Conservation (phyloP, 768 basidiomycete species). For the Auricularia sp. region DNA sequence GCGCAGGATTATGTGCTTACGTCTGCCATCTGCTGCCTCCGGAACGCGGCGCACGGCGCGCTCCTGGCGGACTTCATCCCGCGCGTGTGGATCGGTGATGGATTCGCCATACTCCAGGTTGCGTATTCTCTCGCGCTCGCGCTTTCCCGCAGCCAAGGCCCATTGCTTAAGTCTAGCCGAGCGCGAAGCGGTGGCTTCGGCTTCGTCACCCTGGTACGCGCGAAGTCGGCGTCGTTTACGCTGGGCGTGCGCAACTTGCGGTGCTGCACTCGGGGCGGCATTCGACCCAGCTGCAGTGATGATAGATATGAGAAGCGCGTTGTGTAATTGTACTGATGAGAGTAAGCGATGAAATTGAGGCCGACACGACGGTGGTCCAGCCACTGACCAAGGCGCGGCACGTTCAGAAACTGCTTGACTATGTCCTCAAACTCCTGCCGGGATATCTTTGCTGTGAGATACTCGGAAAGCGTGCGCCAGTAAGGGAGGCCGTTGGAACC, state of each 20-base stretch:
- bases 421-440: constrained; percentile 68
- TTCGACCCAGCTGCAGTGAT: constrained; percentile 69
- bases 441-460: constrained; percentile 57
- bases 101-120: constrained; percentile 33
- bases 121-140: constrained; percentile 64
- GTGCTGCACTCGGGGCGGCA: constrained; percentile 50
- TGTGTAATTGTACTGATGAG: constrained; percentile 61
- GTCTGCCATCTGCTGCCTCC: constrained; percentile 41
- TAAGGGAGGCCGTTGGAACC: constrained; percentile 52
- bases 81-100: constrained; percentile 33
- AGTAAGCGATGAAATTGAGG: constrained; percentile 8
- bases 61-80: constrained; percentile 62
- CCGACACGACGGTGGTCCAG: neutral
- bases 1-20: constrained; percentile 25
- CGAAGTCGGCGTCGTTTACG: constrained; percentile 60
- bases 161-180: constrained; percentile 63
- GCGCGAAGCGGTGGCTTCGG: constrained; percentile 43
- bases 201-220: constrained; percentile 61
- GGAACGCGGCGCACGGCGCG: constrained; percentile 52
- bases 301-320: constrained; percentile 72
- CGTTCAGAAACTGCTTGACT: constrained; percentile 50
- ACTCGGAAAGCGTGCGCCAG: constrained; percentile 53
- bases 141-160: constrained; percentile 59
- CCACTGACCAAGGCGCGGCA: constrained; percentile 38
- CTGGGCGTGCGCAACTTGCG: constrained; percentile 44